Conservation (phyloP, 352 stramenopile genomes). For the Phytophthora capsici region DNA sequence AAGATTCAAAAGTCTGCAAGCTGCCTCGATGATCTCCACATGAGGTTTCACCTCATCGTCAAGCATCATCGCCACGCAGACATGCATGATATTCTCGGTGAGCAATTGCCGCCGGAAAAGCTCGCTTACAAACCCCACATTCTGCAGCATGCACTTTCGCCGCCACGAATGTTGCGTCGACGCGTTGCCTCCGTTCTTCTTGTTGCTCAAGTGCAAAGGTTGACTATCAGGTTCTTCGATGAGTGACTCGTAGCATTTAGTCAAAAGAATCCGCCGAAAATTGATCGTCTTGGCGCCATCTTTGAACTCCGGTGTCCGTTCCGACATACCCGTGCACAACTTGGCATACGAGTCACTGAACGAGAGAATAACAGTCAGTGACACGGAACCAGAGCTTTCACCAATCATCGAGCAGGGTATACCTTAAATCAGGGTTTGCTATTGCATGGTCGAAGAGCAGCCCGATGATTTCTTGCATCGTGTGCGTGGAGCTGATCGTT, state of each 20-base stretch:
- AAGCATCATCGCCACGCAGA: slow-evolving; percentile 86
- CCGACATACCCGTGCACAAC: slow-evolving; percentile 64
- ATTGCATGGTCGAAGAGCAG: slow-evolving; percentile 81
- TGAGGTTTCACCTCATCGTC: slow-evolving; percentile 74
- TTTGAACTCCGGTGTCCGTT: slow-evolving; percentile 81
- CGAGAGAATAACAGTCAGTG: slow-evolving; percentile 3
- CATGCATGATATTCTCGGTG: slow-evolving; percentile 87
- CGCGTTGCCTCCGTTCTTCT: slow-evolving; percentile 27
- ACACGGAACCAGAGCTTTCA: neutral
- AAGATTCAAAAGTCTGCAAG: slow-evolving; percentile 65
- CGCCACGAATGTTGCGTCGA: slow-evolving; percentile 67
- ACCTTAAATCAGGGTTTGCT: slow-evolving; percentile 63
- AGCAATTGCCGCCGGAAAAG: slow-evolving; percentile 81
- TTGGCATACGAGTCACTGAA: slow-evolving; percentile 67
- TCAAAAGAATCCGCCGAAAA: slow-evolving; percentile 80
- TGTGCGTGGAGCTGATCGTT: slow-evolving; percentile 72
- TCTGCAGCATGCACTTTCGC: slow-evolving; percentile 77
- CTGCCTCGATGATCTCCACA: slow-evolving; percentile 69
- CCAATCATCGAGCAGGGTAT: neutral
- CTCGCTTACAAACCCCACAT: slow-evolving; percentile 76
- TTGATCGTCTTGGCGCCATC: slow-evolving; percentile 87
- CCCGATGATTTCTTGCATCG: slow-evolving; percentile 71
- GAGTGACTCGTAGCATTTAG: slow-evolving; percentile 82
- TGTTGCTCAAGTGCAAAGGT: slow-evolving; percentile 15
- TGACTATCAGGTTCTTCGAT: slow-evolving; percentile 69